Evolutionary conservation across 176 grass and related monocot species (phyloP), one percentile per base, ranked within the genome.

Genomic region (Avena insularis): DNA sequence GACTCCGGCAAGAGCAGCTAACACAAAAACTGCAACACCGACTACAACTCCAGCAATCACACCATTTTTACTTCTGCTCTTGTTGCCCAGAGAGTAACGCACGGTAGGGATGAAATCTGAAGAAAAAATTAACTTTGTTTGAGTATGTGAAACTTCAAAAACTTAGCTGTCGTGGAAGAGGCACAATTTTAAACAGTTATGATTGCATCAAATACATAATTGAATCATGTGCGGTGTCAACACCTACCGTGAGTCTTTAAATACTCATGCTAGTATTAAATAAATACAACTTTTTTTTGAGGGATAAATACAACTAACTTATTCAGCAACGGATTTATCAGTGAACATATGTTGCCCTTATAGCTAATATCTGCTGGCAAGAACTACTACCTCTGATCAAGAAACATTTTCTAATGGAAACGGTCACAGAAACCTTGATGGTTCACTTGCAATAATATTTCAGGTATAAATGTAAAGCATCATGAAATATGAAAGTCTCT

Each of bases 81-180:
- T 77, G 15, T 56, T 77, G 4, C 15, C 50, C 25, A 35, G 50
- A 35, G 75, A 55, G 25, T 35, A 19, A 56, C 60, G 56, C 20
- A 95, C 96, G 3, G 87, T 95, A 51, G 96, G 90, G 68, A 23
- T 90, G 61, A 98, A 98, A 56, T 98, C 96, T 98, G 68, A 19
- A 71, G 25, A 6, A 54, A 84, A 65, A 10, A 6, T 65, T 80
- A 11, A 88, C 80, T 69, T 71, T 31, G 81, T 90, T 82, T 21
- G 77, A 51, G 20, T 65, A 62, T 8, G 59, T 3, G 80, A 83
- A 69, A 83, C 60, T 46, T 38, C 27, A 3, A 83, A 82, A 17
- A 16, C 25, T 55, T 70, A 67, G 71, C 6, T n/a, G 64, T 62
- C 16, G 51, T 62, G 58, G n/a, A 53, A 71, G 66, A 50, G 13